A percentile compares a stretch with the other conserved stretches of the same genome.
Evolutionary conservation across 1,284 basidiomycete genomes (phyloP).

Genomic region (Xerocomus amazonicus): DNA sequence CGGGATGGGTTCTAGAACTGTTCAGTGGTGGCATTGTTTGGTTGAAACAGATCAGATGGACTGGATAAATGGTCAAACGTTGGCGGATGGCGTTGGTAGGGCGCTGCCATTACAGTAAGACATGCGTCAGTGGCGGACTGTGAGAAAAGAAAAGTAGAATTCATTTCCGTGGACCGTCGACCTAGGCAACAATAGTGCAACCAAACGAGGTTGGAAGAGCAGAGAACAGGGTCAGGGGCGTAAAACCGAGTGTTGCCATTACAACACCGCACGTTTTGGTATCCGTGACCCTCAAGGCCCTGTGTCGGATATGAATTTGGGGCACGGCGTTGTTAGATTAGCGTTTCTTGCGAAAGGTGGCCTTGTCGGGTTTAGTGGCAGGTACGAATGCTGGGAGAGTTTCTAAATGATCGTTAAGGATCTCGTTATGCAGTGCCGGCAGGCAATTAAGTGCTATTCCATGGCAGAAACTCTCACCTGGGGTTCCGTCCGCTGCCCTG

Average conservation of each 20-base stretch:
- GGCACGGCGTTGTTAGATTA: neutral
- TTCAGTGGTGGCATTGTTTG: neutral
- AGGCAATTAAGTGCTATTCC: neutral
- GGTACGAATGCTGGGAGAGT: neutral
- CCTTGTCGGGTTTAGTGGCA: neutral
- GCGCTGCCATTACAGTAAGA: neutral
- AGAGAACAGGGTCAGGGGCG: neutral
- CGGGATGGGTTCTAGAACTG: neutral
- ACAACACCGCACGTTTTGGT: slow-evolving; percentile 5
- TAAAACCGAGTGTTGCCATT: slow-evolving; percentile 17
- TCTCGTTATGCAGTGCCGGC: too few species aligned
- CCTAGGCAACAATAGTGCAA: too few species aligned
- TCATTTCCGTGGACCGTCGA: neutral
- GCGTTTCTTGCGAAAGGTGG: neutral
- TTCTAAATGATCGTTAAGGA: too few species aligned
- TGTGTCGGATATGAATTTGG: neutral
- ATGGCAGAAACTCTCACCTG: neutral
- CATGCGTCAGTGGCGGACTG: neutral
- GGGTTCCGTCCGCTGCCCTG: too few species aligned
- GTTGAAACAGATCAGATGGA: slow-evolving; percentile 16
- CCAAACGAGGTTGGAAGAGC: too few species aligned
- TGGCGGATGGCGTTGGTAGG: neutral
- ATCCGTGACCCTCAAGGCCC: neutral
- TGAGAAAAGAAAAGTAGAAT: slow-evolving; percentile 6
- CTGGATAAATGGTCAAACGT: neutral